Evolutionary conservation across 2,329 filamentous ascomycete species (phyloP), one percentile per base, ranked within the genome.

Genomic region (Periconia macrospinosa): DNA sequence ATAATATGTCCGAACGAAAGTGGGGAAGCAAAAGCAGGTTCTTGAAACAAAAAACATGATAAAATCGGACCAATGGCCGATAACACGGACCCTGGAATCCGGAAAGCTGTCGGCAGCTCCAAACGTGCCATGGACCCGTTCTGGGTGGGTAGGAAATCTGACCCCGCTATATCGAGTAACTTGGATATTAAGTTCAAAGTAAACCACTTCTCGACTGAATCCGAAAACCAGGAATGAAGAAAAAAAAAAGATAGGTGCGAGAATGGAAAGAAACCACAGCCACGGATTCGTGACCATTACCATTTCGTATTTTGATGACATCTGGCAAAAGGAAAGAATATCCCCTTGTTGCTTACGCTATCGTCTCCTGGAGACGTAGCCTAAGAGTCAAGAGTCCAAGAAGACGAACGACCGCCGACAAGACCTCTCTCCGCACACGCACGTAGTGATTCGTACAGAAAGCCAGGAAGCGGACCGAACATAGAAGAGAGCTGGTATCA

Each of bases 401-500:
- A 59, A 58, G 61, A 68, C 56, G 55, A 66, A 63, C 60, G 62
- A 62, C 62, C 62, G 61, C 62, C 58, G 56, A 61, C 63, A 66
- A 62, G 50, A 62, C 52, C 45, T 61, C 53, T 68, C 66, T 57
- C 23, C 23, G 23, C 8, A 27, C 23, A 27, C 23, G 57, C 56
- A 66, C 63, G 62, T 66, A 68, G 65, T 62, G 59, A 63, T 66
- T 61, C 47, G 65, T 58, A 47, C 43, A 61, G 51, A 62, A 27
- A 27, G 23, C 23, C 33, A 37, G 33, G 15, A 56, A 68, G 55
- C 30, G 41, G 45, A 49, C 42, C 46, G 45, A 37, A 13, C 33
- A 37, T 37, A 37, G 33, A 50, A 50, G 59, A 68, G 65, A 70
- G 60, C 62, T 73, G 73, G 71, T 75, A 75, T 75, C 68, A 69